Evolutionary conservation across 139 green algal genomes (phyloP), one percentile per base, ranked within the genome.

Genomic region (Diplosphaera chodatii): DNA sequence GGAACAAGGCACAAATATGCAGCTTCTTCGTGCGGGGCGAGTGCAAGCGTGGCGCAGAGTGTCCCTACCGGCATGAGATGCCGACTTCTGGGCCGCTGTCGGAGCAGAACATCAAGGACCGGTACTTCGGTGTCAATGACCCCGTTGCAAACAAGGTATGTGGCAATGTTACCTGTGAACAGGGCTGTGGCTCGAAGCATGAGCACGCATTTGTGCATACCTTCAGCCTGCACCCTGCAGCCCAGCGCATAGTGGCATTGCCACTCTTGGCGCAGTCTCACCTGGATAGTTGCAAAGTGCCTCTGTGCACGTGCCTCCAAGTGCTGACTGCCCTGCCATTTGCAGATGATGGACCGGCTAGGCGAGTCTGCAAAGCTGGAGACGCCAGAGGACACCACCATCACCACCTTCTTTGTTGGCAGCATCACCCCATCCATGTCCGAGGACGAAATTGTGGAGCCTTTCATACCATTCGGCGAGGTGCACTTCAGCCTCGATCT

Each of bases 71-170:
- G 4, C 90, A 96, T 68, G 90, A 96, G 74, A 89, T 95, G 88
- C 89, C 88, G 55, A 79, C 76, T n/a, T 74, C 75, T 21, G 80
- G 84, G 48, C 83, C 90, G 67, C 86, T 98, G 69, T 72, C 82
- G 6, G 80, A 97, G 70, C 94, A 98, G 87, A 96, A 97, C 83
- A 96, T 97, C 77, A 84, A 78, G 66, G 92, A 98, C 72, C 80
- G 95, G 23, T 99, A 98, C 85, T 97, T 96, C 70, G 94, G 95
- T 55, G 85, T 95, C 62, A 99, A 99, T 71, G 95, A 99, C 79
- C 95, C 95, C 2, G 95, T 99, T 34, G 95, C 95, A 1, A 80
- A 85, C 63, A 98, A 98, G 48, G 48, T 59, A n/a, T n/a, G n/a
- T n/a, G n/a, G n/a, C n/a, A n/a, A n/a, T n/a, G n/a, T n/a, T n/a